Evolutionary conservation across 345 rosid genomes (phyloP).

Genomic region (Ricinus communis): DNA sequence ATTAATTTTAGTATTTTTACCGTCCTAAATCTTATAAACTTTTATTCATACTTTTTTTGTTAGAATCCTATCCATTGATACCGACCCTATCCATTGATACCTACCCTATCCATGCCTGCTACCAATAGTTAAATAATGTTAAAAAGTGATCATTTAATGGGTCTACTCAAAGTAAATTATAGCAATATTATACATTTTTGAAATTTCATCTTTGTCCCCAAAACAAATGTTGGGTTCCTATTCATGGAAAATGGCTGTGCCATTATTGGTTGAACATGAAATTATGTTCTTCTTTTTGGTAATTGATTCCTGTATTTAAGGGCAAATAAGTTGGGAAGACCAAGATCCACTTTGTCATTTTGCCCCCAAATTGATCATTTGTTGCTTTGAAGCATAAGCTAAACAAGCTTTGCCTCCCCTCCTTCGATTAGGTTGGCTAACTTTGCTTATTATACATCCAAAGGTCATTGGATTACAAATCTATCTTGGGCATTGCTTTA

Average conservation of each 20-base stretch:
- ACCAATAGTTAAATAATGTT: no score
- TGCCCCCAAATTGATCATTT: no score
- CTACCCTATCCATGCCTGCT: no score
- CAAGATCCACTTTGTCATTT: background rate
- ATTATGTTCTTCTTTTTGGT: background rate
- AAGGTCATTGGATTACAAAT: background rate
- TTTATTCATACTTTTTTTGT: no score
- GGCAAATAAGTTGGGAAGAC: background rate
- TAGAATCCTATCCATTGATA: no score
- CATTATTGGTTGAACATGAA: background rate
- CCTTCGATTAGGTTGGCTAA: background rate
- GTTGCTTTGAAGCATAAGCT: background rate
- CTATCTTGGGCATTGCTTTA: no score
- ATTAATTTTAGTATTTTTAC: no score
- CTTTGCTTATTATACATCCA: slow-evolving; percentile 2
- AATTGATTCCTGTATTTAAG: background rate
- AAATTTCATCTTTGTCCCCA: background rate
- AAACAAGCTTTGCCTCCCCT: background rate
- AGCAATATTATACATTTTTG: no score
- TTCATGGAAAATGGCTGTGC: background rate
- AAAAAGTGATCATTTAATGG: no score
- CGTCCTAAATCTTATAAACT: no score
- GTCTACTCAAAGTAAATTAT: no score
- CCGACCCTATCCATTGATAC: no score
- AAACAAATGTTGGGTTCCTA: background rate